A percentile compares a stretch with the other conserved stretches of the same genome.
Evolutionary conservation across 345 rosid species (phyloP).

Genomic region (Moringa oleifera): DNA sequence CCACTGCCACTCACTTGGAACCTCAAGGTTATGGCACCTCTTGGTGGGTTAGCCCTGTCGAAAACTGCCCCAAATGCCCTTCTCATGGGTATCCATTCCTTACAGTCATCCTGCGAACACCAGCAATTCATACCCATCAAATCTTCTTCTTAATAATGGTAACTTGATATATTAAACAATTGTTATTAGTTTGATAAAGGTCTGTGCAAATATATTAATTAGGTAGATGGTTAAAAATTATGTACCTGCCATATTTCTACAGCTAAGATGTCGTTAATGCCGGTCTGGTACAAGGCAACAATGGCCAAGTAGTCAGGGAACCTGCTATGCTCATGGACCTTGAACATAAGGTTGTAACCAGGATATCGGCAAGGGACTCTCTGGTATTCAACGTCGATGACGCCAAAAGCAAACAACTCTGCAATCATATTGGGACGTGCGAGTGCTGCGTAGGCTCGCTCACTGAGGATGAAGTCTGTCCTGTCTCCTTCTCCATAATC

Average conservation of each 20-base stretch:
- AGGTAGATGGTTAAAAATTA: no score
- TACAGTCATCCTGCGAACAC: conserved; percentile 59
- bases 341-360: conserved; percentile 43
- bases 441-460: conserved; percentile 52
- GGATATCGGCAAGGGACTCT: conserved; percentile 57
- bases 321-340: conserved; percentile 67
- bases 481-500: conserved; percentile 79
- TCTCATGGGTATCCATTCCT: conserved; percentile 68
- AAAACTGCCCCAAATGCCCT: conserved; percentile 69
- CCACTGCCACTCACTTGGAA: conserved; percentile 42
- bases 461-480: conserved; percentile 81
- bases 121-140: neutral
- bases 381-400: conserved; percentile 67
- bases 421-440: conserved; percentile 30
- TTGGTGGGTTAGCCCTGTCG: conserved; percentile 56
- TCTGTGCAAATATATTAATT: no score
- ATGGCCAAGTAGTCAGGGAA: conserved; percentile 65
- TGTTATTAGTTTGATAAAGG: no score
- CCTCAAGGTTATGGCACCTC: conserved; percentile 42
- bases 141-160: no score
- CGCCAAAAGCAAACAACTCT: conserved; percentile 58
- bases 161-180: no score
- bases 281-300: conserved; percentile 42
- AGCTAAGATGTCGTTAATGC: conserved; percentile 50
- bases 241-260: conserved; percentile 64